Percentiles rank a stretch among this genome's conserved stretches.
phyloP scores from a whole-genome alignment of 148 eudicot genomes.

The Nyssa sinensis region DNA sequence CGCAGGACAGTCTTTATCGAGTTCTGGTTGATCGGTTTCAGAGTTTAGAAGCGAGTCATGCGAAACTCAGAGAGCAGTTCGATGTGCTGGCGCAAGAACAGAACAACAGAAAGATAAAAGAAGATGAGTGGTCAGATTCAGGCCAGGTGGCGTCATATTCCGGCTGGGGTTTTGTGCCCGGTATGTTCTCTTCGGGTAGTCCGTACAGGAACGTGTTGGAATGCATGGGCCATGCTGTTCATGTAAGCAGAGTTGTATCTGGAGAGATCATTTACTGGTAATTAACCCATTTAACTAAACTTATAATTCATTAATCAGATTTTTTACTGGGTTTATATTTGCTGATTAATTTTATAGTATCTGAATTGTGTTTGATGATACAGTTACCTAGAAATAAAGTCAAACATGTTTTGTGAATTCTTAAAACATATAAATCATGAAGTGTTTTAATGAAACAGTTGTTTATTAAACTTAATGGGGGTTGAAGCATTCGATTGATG shows the following conservation, averaged over 20 bases:
- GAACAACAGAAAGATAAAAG: constrained; percentile 3
- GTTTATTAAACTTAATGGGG: neutral
- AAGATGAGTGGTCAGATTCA: constrained; percentile 16
- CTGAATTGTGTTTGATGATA: neutral
- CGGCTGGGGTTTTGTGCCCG: constrained; percentile 30
- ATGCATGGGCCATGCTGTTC: constrained; percentile 58
- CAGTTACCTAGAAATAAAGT: neutral
- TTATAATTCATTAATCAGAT: neutral
- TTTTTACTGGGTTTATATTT: neutral
- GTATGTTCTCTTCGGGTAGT: constrained; percentile 24
- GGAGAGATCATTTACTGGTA: constrained; percentile 67
- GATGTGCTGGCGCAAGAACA: constrained; percentile 31
- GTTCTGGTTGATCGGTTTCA: constrained; percentile 37
- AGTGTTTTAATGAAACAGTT: neutral
- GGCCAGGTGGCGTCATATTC: constrained; percentile 13
- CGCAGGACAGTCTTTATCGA: constrained; percentile 16
- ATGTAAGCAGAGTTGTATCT: constrained; percentile 29
- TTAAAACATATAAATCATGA: neutral
- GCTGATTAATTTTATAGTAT: neutral
- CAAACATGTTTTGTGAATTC: neutral
- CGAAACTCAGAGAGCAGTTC: constrained; percentile 37
- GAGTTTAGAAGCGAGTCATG: constrained; percentile 53
- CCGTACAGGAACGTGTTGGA: constrained; percentile 46
- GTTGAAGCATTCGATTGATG: neutral
- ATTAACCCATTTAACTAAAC: neutral